Conservation (phyloP, 108 stramenopile species). For the Fragilariopsis cylindrus region DNA sequence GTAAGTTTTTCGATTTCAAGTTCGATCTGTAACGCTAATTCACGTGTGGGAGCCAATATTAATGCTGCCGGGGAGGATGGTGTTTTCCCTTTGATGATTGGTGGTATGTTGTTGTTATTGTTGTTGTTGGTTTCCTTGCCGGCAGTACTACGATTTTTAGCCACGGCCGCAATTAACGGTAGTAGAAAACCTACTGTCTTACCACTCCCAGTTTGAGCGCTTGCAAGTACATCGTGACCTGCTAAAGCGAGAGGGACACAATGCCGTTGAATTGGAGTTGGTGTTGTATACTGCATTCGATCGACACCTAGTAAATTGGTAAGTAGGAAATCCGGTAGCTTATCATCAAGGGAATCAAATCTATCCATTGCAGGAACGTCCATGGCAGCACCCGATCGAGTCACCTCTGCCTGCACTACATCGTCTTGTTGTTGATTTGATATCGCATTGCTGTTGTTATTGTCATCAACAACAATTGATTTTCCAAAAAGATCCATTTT, state of each 20-base stretch:
- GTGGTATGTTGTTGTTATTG: background rate
- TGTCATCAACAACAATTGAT: no score
- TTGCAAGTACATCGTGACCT: slow-evolving; percentile 39
- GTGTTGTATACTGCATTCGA: background rate
- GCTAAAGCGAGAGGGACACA: slow-evolving; percentile 27
- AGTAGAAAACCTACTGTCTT: slow-evolving; percentile 76
- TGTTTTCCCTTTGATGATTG: background rate
- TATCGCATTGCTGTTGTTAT: no score
- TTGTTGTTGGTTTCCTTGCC: slow-evolving; percentile 46
- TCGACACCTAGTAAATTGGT: no score
- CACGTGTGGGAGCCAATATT: slow-evolving; percentile 89
- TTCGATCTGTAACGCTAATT: slow-evolving; percentile 82
- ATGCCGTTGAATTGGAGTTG: slow-evolving; percentile 43
- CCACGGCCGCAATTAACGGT: slow-evolving; percentile 39
- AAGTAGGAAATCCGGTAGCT: no score
- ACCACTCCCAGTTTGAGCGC: slow-evolving; percentile 66
- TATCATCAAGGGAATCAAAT: no score
- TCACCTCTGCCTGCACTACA: no score
- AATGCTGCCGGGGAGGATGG: slow-evolving; percentile 65
- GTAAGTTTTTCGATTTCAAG: no score
- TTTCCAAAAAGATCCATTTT: no score
- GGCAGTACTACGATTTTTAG: slow-evolving; percentile 47
- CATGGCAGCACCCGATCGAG: no score
- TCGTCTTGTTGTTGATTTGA: no score
- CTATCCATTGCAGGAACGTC: no score